phyloP scores from a whole-genome alignment of 306 rosid species.

The Quercus suber region DNA sequence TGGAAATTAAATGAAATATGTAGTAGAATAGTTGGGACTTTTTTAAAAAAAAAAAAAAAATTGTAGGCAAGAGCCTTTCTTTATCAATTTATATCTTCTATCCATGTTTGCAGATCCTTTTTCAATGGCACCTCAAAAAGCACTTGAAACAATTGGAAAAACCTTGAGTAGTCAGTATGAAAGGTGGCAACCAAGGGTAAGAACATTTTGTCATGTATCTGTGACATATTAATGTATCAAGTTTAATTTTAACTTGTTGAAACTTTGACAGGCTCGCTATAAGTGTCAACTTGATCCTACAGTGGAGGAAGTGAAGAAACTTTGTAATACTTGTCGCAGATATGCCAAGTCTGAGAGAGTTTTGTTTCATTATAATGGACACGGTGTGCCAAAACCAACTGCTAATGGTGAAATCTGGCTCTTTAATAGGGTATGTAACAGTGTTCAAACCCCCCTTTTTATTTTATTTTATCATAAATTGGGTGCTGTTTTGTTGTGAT shows the following conservation, averaged over 20 bases:
- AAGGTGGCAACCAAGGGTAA: constrained; percentile 99
- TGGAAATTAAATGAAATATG: not conserved
- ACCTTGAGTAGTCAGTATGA: constrained; percentile 83
- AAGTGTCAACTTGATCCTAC: constrained; percentile 95
- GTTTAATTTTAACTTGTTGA: constrained; percentile 28
- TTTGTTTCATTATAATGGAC: constrained; percentile 96
- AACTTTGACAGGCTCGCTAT: constrained; percentile 73
- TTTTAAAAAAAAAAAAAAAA: not conserved
- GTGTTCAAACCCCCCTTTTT: constrained; percentile 1
- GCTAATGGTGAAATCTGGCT: constrained; percentile 98
- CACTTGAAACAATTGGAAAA: constrained; percentile 90
- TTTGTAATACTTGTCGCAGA: constrained; percentile 83
- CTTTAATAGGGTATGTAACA: constrained; percentile 76
- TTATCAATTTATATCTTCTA: constrained; percentile 3
- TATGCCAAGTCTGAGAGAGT: constrained; percentile 92
- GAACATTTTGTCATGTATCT: constrained; percentile 20
- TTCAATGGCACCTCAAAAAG: constrained; percentile 94
- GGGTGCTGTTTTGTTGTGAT: not conserved
- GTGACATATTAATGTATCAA: constrained; percentile 14
- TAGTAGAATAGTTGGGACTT: not conserved
- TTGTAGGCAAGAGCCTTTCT: not conserved
- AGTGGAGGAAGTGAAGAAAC: constrained; percentile 96
- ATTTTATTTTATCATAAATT: constrained; percentile 1
- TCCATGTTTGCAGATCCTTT: constrained; percentile 69
- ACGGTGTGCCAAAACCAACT: constrained; percentile 98